A percentile compares a stretch with the other conserved stretches of the same genome.
Evolutionary conservation across 1,139 yeast genomes (phyloP).

Genomic region (Candida mesenterica): DNA sequence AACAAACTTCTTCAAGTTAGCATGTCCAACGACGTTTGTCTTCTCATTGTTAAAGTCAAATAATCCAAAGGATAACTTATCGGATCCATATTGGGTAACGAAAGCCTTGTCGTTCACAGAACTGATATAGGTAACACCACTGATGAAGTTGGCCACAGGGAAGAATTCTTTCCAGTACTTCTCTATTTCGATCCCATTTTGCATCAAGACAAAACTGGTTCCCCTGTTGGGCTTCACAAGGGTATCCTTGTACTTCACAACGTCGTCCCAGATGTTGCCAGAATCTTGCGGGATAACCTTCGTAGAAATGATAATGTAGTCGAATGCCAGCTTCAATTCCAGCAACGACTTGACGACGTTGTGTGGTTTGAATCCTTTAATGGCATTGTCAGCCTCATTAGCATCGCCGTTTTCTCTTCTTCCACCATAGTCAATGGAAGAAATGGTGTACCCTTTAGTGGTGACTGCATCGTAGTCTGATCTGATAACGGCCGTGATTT

Average conservation of each 20-base stretch:
- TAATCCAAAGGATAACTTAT: conserved; percentile 54
- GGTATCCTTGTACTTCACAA: conserved; percentile 11
- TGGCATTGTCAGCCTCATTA: conserved; percentile 16
- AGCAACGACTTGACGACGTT: conserved; percentile 22
- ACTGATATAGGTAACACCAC: conserved; percentile 70
- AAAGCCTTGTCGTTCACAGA: conserved; percentile 56
- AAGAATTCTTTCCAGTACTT: conserved; percentile 58
- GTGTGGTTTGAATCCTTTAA: conserved; percentile 26
- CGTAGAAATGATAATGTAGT: conserved; percentile 33
- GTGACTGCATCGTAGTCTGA: conserved; percentile 30
- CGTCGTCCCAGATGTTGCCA: conserved; percentile 24
- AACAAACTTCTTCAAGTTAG: conserved; percentile 40
- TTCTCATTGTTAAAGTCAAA: conserved; percentile 26
- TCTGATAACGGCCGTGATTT: conserved; percentile 32
- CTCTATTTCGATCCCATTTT: conserved; percentile 70
- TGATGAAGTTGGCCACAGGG: conserved; percentile 29
- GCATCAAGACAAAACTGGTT: conserved; percentile 61
- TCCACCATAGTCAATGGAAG: conserved; percentile 27
- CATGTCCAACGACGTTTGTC: conserved; percentile 17
- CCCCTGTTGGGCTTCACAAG: conserved; percentile 11
- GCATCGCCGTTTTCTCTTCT: conserved; percentile 16
- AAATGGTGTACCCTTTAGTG: conserved; percentile 28
- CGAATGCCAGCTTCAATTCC: conserved; percentile 31
- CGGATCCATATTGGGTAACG: conserved; percentile 53
- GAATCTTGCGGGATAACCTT: conserved; percentile 28